A percentile compares a stretch with the other conserved stretches of the same genome.
phyloP scores from a whole-genome alignment of 164 flowering plant species.

The Berberis thunbergii region DNA sequence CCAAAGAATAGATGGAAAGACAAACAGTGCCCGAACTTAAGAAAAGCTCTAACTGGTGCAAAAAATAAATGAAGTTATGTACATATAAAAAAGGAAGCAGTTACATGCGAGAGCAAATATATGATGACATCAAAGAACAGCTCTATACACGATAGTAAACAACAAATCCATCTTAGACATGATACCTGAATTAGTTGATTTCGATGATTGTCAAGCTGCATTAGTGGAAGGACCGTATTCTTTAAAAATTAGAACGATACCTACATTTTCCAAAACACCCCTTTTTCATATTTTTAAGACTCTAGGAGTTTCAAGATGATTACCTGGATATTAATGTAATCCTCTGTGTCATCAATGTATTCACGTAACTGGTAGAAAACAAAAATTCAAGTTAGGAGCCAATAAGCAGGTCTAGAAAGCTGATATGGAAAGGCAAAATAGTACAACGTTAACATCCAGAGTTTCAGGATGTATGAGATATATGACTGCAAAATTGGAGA shows the following conservation, averaged over 20 bases:
- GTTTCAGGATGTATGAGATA: no score
- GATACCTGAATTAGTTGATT: slow-evolving; percentile 94
- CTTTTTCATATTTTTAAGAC: background rate
- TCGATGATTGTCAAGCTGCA: slow-evolving; percentile 95
- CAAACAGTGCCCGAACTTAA: slow-evolving; percentile 82
- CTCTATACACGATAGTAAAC: background rate
- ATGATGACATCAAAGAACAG: background rate
- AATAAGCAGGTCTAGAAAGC: background rate
- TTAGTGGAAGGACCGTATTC: slow-evolving; percentile 5
- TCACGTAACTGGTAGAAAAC: slow-evolving; percentile 54
- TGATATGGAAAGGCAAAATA: background rate
- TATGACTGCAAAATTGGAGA: no score
- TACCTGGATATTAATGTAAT: slow-evolving; percentile 98
- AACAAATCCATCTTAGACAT: background rate
- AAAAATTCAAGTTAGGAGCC: background rate
- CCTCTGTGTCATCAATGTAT: slow-evolving; percentile 95
- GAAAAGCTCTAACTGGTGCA: slow-evolving; percentile 76
- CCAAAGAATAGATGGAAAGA: slow-evolving; percentile 68
- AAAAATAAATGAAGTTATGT: background rate
- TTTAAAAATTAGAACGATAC: background rate
- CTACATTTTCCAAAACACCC: background rate
- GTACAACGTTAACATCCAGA: background rate
- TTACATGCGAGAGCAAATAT: background rate
- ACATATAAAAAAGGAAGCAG: background rate
- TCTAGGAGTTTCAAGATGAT: slow-evolving; percentile 2